Evolutionary conservation across 2,329 filamentous ascomycete species (phyloP).

Genomic region (Penicillium freii): DNA sequence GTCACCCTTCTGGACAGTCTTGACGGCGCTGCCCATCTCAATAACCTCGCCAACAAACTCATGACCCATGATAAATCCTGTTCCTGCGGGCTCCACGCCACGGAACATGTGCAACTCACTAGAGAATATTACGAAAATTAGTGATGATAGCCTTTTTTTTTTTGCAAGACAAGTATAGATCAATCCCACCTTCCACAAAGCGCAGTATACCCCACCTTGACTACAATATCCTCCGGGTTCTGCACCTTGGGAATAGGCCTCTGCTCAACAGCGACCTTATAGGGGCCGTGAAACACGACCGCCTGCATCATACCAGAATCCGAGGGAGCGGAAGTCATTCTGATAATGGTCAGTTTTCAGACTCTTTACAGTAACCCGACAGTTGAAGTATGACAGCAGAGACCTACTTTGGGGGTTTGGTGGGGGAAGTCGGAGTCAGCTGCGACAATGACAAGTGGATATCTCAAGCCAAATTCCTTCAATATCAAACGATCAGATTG

Average conservation of each 20-base stretch:
- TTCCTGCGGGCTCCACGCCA: slow-evolving; percentile 69
- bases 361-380: background rate
- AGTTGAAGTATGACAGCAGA: background rate
- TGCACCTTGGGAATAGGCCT: slow-evolving; percentile 73
- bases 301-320: slow-evolving; percentile 69
- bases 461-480: background rate
- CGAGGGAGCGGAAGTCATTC: slow-evolving; percentile 19
- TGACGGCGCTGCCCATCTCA: slow-evolving; percentile 66
- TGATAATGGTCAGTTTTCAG: slow-evolving; percentile 3
- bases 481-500: slow-evolving; percentile 8
- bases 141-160: too few species aligned
- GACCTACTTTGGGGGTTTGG: slow-evolving; percentile 1
- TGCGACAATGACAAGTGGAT: background rate
- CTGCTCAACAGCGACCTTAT: slow-evolving; percentile 73
- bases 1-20: slow-evolving; percentile 69
- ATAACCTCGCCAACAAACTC: slow-evolving; percentile 80
- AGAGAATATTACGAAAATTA: background rate
- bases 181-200: slow-evolving; percentile 77
- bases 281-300: slow-evolving; percentile 79
- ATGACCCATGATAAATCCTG: slow-evolving; percentile 69
- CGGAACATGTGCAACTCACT: slow-evolving; percentile 86
- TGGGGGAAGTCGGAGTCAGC: slow-evolving; percentile 3
- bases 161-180: background rate
- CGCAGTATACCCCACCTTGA: slow-evolving; percentile 79
- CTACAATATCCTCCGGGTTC: slow-evolving; percentile 70